Base-by-base conservation (phyloP, 805 yeast genomes). In the Novakomyces olei region DNA sequence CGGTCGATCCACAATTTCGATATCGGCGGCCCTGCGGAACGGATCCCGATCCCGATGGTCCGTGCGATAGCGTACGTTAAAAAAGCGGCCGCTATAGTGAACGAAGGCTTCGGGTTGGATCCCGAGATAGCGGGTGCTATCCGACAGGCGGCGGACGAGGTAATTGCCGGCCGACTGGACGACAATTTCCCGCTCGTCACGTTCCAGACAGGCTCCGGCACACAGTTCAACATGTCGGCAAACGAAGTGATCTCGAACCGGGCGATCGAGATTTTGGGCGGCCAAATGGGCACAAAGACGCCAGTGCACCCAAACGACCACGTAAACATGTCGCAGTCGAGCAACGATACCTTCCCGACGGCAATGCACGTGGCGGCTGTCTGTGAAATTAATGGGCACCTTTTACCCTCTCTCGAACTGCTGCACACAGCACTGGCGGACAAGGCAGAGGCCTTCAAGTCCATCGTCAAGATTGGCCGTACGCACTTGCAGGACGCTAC, bases 281-380 rank as follows among this genome's bases (percentile, higher is more conserved):
- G 96, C 39, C 66, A 63, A 49, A 58, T 75, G 49, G 98, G 98
- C 39, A 73, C 93, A 40, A 88, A 88, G 63, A 65, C 59, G 41
- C 93, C 93, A 20, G 93, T 88, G 35, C 98, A 88, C 59, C 98
- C 98, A 43, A 88, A 88, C 60, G 96, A 88, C 58, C 96, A 88
- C 60, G 91, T 83, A 48, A 88, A 88, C 66, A 83, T 80, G 79
- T 78, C 94, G 14, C 96, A 88, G 61, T 79, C 93, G n/a, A 80
- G 94, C 30, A 88, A 88, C 56, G 98, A 88, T 60, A 88, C 96
- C 35, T 88, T 88, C 77, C 98, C 98, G 44, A 83, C 98, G 24
- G 98, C 85, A 36, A 88, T 88, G 98, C 98, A 88, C 63, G 85
- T 88, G 58, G 95, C 98, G 36, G 94, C 96, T 14, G 94, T 83